Base-by-base conservation (phyloP, 495 filamentous ascomycete genomes). In the Hypoxylon intermedium region DNA sequence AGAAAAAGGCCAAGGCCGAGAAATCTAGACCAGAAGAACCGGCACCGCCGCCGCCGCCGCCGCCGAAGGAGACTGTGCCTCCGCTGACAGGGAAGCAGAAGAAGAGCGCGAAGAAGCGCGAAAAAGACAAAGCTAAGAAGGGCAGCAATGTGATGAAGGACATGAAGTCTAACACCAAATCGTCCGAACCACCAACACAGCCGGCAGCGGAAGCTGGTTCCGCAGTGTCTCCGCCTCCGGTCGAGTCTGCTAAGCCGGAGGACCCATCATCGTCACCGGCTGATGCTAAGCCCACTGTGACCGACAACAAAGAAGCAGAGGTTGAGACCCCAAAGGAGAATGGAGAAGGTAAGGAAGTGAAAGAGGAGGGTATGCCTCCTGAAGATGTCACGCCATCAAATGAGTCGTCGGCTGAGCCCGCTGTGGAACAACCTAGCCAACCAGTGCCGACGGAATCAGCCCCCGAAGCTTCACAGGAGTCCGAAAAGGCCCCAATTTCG, bases 141-240 rank as follows among this genome's bases (percentile, higher is more conserved):
- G 15, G 61, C n/a, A 56, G 60, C 31, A 71, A 77, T 62, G 62
- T 30, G 5, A 54, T 44, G 40, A 69, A 73, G 58, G 66, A 58
- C 36, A 65, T 67, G 49, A 71, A 72, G 42, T 37, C 42, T 23
- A 76, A 73, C 56, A 30, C 56, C 23, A 61, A 67, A 46, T 58
- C 66, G 41, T 54, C 63, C 21, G 50, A 58, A 50, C 24, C 68
- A 15, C 6, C 53, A 30, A 47, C 53, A 16, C 45, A 57, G 12
- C 43, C 34, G 28, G 31, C 37, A 50, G 53, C 44, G 33, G 21
- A 53, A 30, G 59, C 48, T 16, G 23, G 38, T 24, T 43, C 61
- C 24, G 26, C 69, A 40, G 60, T 70, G 23, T 36, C 58, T 9
- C 31, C 60, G 34, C 54, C 38, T 37, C 7, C 48, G 28, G 43